Evolutionary conservation across 495 filamentous ascomycete species (phyloP), one percentile per base, ranked within the genome.

Genomic region (Halenospora varia): DNA sequence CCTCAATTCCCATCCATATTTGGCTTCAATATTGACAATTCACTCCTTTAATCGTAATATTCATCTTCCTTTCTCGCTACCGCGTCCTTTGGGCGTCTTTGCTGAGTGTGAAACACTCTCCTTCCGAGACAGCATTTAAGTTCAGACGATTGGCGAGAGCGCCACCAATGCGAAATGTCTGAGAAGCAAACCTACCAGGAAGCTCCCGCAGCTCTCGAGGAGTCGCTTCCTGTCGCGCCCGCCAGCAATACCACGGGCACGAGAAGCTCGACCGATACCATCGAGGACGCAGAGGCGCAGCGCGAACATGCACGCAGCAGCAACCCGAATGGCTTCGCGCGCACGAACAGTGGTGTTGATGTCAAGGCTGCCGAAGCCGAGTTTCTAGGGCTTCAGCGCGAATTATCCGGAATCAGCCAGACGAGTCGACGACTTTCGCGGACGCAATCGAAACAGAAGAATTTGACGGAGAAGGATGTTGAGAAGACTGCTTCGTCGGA

Each of bases 301-400:
- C 48, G 63, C 2, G 60, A 66, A 54, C 44, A 55, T 55, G 59
- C 47, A n/a, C 46, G 63, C 10, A 22, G 55, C 40, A 29, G 25
- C 22, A 82, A 80, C 59, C 77, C 77, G 56, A 75, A 82, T 67
- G 83, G 80, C 22, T 67, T 78, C 44, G 73, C 76, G 10, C 64
- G 65, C 26, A 66, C 71, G 6, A 23, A 60, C 70, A 48, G 61
- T 61, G 11, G 87, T 82, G 44, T 80, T 90, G 83, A 92, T 62
- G 82, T 96, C 52, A 74, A 80, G 51, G 81, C 78, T 29, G 90
- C 90, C 10, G 85, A 92, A 67, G 80, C 83, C 29, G 87, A 94
- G 42, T 96, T 95, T 60, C 82, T 81, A 8, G 79, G 90, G 59
- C 75, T 95, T 18, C 88, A 82, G 63, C 78, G 82, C 45, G 84